phyloP scores from a whole-genome alignment of 495 filamentous ascomycete species.

The Trichoderma orchidacearum region DNA sequence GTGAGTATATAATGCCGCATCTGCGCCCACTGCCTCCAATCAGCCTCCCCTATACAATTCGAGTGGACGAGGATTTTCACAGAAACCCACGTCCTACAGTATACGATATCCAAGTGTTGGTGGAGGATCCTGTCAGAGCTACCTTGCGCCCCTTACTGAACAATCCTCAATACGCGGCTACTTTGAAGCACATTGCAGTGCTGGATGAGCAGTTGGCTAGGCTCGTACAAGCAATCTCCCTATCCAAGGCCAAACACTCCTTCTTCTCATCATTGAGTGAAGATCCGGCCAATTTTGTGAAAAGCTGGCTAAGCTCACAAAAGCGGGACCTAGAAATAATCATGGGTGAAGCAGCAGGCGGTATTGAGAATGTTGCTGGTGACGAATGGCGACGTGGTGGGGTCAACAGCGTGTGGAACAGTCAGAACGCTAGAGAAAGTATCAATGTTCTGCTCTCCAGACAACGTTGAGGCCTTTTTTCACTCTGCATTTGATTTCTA shows the following conservation, averaged over 20 bases:
- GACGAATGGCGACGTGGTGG: slow-evolving; percentile 45
- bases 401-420: slow-evolving; percentile 35
- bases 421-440: slow-evolving; percentile 39
- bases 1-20: slow-evolving; percentile 60
- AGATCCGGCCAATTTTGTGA: slow-evolving; percentile 72
- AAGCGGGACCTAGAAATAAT: slow-evolving; percentile 83
- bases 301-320: slow-evolving; percentile 76
- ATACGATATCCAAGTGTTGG: slow-evolving; percentile 75
- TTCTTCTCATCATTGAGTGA: slow-evolving; percentile 64
- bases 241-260: slow-evolving; percentile 71
- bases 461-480: slow-evolving; percentile 7
- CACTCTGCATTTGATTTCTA: no score
- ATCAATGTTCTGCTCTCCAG: slow-evolving; percentile 38
- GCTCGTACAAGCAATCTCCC: slow-evolving; percentile 60
- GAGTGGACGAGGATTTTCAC: slow-evolving; percentile 79
- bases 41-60: slow-evolving; percentile 82
- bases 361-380: slow-evolving; percentile 41
- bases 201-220: slow-evolving; percentile 77
- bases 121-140: slow-evolving; percentile 69
- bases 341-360: slow-evolving; percentile 63
- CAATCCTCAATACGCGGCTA: slow-evolving; percentile 41
- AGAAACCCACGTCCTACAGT: slow-evolving; percentile 50
- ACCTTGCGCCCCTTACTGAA: slow-evolving; percentile 47
- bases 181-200: slow-evolving; percentile 52
- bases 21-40: slow-evolving; percentile 70